Conservation (phyloP, 495 filamentous ascomycete genomes). For the Aspergillus cavernicola region DNA sequence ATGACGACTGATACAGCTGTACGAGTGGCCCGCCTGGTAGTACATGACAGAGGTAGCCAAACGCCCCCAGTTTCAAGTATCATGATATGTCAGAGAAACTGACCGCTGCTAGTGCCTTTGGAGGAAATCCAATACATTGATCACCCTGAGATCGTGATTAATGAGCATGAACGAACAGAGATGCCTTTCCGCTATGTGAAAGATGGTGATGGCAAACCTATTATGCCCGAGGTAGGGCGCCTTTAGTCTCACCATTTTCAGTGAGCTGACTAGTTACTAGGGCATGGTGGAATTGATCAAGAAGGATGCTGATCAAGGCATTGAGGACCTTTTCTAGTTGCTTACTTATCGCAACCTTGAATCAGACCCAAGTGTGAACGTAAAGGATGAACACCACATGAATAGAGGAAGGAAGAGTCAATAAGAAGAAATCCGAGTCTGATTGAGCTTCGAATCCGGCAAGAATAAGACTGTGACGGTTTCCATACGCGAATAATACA, state of each 20-base stretch:
- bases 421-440: no score
- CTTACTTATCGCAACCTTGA: not conserved
- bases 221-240: slow-evolving; percentile 79
- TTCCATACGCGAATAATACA: slow-evolving; percentile 4
- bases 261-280: slow-evolving; percentile 37
- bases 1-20: slow-evolving; percentile 99
- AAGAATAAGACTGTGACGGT: not conserved
- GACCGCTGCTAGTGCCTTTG: slow-evolving; percentile 57
- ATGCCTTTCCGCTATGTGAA: slow-evolving; percentile 98
- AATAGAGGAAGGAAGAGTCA: not conserved
- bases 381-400: not conserved
- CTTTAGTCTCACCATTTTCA: not conserved
- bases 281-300: slow-evolving; percentile 94
- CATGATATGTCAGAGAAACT: slow-evolving; percentile 5
- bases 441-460: slow-evolving; percentile 10
- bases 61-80: not conserved
- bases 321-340: slow-evolving; percentile 76
- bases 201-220: slow-evolving; percentile 64
- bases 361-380: not conserved
- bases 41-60: slow-evolving; percentile 68
- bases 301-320: slow-evolving; percentile 86
- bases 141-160: slow-evolving; percentile 82
- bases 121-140: slow-evolving; percentile 77
- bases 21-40: slow-evolving; percentile 83
- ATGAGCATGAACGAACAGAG: slow-evolving; percentile 85